phyloP scores from a whole-genome alignment of 768 basidiomycete genomes.

The Boletus edulis region DNA sequence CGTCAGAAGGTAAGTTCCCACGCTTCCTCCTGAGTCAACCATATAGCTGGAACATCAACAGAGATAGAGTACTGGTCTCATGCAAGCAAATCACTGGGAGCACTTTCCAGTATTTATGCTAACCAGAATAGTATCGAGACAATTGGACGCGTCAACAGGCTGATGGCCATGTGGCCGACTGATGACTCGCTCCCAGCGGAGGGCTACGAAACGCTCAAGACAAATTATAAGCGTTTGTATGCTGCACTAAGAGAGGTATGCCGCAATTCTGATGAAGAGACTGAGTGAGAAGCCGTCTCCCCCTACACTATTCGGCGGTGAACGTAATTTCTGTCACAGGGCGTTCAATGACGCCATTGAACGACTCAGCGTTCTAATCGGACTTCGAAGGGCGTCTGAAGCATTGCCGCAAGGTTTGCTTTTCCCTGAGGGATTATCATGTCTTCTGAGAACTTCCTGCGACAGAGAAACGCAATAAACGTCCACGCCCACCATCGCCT shows the following conservation, averaged over 20 bases:
- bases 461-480: conserved; percentile 74
- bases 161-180: conserved; percentile 67
- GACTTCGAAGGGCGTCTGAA: conserved; percentile 71
- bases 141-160: conserved; percentile 69
- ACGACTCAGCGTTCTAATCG: conserved; percentile 65
- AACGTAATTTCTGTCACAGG: conserved; percentile 37
- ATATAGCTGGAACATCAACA: conserved; percentile 29
- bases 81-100: conserved; percentile 56
- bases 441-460: not conserved
- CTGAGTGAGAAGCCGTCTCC: conserved; percentile 44
- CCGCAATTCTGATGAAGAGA: conserved; percentile 56
- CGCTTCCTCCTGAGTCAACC: conserved; percentile 13
- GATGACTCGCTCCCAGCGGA: conserved; percentile 69
- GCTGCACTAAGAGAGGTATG: conserved; percentile 64
- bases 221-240: conserved; percentile 58
- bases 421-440: not conserved
- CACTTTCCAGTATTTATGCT: conserved; percentile 52
- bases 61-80: conserved; percentile 79
- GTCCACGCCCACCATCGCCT: conserved; percentile 70
- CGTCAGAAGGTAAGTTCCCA: conserved; percentile 65
- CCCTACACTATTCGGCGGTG: not conserved
- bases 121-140: conserved; percentile 52
- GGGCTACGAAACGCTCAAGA: conserved; percentile 62
- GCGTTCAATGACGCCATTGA: conserved; percentile 73
- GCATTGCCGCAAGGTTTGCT: conserved; percentile 49